A percentile compares a stretch with the other conserved stretches of the same genome.
Conservation (phyloP, 2,329 filamentous ascomycete species). For the Fusarium albosuccineum region DNA sequence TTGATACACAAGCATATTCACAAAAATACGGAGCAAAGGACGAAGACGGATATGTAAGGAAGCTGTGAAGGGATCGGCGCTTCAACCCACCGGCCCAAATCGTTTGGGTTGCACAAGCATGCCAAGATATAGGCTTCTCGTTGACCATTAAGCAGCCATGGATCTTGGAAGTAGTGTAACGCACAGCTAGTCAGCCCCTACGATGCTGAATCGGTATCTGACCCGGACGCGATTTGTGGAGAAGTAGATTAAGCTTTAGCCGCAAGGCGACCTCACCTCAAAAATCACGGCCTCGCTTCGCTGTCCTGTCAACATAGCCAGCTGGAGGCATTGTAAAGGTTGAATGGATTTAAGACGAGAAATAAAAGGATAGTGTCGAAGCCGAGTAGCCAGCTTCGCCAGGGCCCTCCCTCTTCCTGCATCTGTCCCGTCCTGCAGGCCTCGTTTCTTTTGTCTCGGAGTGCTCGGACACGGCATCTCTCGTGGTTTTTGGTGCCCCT, state of each 20-base stretch:
- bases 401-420: not conserved
- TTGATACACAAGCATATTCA: no score
- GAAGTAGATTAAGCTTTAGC: not conserved
- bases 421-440: conserved; percentile 25
- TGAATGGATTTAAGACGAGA: no score
- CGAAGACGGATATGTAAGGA: no score
- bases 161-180: not conserved
- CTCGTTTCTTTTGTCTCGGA: conserved; percentile 33
- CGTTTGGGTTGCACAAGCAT: not conserved
- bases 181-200: not conserved
- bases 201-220: not conserved
- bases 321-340: no score
- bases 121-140: not conserved
- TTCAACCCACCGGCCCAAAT: not conserved
- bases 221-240: not conserved
- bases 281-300: no score
- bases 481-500: not conserved
- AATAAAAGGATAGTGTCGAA: no score
- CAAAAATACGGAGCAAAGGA: no score
- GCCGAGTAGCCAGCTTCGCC: not conserved
- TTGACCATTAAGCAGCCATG: no score
- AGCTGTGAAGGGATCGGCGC: not conserved
- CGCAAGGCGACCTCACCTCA: conserved; percentile 8
- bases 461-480: conserved; percentile 12
- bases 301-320: no score